Conservation (phyloP, 768 basidiomycete genomes). For the Amylocystis lapponica region DNA sequence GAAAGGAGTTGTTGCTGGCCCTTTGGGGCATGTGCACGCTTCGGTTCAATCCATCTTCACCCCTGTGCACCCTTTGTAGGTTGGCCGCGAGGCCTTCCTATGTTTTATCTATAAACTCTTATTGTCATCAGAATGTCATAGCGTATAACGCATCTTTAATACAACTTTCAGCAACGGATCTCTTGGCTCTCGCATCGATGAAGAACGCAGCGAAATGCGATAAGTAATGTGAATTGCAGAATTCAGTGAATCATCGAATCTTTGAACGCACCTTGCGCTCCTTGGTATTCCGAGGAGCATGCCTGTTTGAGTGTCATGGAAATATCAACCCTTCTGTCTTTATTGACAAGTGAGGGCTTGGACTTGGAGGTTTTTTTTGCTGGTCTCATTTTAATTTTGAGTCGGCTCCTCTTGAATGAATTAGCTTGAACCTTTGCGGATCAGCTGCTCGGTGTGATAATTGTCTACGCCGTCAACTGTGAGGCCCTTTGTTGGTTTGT, state of each 20-base stretch:
- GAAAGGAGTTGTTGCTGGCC: conserved; percentile 16
- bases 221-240: conserved; percentile 82
- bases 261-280: conserved; percentile 79
- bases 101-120: conserved; percentile 14
- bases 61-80: conserved; percentile 39
- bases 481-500: conserved; percentile 22
- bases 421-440: conserved; percentile 28
- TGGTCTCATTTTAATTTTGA: conserved; percentile 25
- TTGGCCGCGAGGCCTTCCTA: conserved; percentile 9
- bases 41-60: conserved; percentile 32
- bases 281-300: conserved; percentile 70
- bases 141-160: conserved; percentile 14
- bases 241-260: conserved; percentile 80
- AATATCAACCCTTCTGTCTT: conserved; percentile 39
- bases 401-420: conserved; percentile 41
- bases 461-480: conserved; percentile 37
- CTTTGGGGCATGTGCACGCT: conserved; percentile 25
- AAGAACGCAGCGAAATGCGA: conserved; percentile 78
- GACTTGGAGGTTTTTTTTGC: conserved; percentile 36
- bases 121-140: conserved; percentile 15
- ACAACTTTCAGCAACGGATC: conserved; percentile 26
- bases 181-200: conserved; percentile 76
- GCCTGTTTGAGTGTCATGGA: conserved; percentile 73
- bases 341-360: conserved; percentile 31
- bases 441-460: conserved; percentile 45